A percentile compares a stretch with the other conserved stretches of the same genome.
Evolutionary conservation across 139 green algal species (phyloP).

Genomic region (Closterium sp.): DNA sequence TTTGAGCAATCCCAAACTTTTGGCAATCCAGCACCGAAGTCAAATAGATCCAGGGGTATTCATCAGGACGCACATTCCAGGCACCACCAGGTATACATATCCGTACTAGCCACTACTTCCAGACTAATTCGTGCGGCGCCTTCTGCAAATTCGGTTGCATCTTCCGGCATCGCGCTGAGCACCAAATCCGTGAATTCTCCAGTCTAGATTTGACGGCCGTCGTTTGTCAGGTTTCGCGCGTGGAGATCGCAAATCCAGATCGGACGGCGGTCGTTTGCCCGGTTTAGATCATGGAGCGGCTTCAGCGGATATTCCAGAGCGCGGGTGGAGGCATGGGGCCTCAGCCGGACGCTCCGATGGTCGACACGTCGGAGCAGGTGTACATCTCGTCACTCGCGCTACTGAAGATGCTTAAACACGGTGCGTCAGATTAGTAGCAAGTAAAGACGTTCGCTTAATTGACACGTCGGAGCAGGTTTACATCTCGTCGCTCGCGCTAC

Average conservation of each 20-base stretch:
- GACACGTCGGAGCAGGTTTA: slow-evolving; percentile 97
- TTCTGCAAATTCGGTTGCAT: background rate
- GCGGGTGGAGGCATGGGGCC: slow-evolving; percentile 37
- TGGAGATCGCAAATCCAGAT: background rate
- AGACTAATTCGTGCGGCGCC: background rate
- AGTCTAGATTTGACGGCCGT: background rate
- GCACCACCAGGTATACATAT: no score
- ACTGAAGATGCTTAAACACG: slow-evolving; percentile 99
- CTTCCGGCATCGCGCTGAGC: background rate
- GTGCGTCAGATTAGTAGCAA: background rate
- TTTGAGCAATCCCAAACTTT: no score
- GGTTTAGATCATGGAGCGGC: slow-evolving; percentile 62
- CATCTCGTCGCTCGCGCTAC: slow-evolving; percentile 92
- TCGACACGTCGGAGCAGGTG: slow-evolving; percentile 95
- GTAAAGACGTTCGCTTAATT: slow-evolving; percentile 55
- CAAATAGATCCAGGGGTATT: no score
- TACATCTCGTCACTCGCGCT: slow-evolving; percentile 97
- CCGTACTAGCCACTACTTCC: no score
- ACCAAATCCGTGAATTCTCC: background rate
- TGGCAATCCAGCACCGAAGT: no score
- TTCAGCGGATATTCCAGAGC: slow-evolving; percentile 69
- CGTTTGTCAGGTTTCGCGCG: background rate
- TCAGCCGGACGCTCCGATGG: slow-evolving; percentile 69
- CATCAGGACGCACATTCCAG: no score
- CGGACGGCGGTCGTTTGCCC: background rate